Evolutionary conservation across 108 stramenopile genomes (phyloP).

Genomic region (Mediolabrus comicus): DNA sequence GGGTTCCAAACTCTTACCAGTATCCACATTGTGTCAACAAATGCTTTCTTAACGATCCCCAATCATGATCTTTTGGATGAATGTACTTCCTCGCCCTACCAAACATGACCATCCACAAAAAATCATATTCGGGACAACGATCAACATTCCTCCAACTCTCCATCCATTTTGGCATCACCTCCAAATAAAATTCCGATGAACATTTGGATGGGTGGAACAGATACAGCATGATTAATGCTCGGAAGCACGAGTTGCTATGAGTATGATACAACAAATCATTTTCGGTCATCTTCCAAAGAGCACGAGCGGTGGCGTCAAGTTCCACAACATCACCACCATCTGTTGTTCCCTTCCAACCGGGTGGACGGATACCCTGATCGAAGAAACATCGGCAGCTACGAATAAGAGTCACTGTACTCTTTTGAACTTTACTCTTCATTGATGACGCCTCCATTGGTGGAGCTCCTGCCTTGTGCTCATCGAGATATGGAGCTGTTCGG

Average conservation of each 20-base stretch:
- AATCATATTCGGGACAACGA: constrained; percentile 87
- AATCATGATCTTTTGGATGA: constrained; percentile 54
- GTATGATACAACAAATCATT: constrained; percentile 71
- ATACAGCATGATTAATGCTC: constrained; percentile 72
- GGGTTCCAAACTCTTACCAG: constrained; percentile 46
- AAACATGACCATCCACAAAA: constrained; percentile 82
- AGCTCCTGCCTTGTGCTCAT: constrained; percentile 66
- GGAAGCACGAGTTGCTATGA: constrained; percentile 85
- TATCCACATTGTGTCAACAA: constrained; percentile 74
- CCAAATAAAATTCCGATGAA: constrained; percentile 55
- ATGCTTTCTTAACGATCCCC: constrained; percentile 69
- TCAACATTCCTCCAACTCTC: constrained; percentile 82
- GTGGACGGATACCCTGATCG: constrained; percentile 68
- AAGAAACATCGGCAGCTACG: constrained; percentile 80
- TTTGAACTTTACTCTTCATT: constrained; percentile 55
- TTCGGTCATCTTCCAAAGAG: constrained; percentile 73
- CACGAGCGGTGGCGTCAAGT: constrained; percentile 52
- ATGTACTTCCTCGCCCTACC: constrained; percentile 80
- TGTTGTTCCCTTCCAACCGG: constrained; percentile 11
- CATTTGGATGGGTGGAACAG: constrained; percentile 84
- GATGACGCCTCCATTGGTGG: constrained; percentile 60
- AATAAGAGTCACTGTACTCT: constrained; percentile 75
- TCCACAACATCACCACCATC: constrained; percentile 6
- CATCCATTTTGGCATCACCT: constrained; percentile 72
- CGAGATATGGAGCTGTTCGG: constrained; percentile 80